Evolutionary conservation across 192 early-diverging fungal species (phyloP).

Genomic region (Entomortierella parvispora): DNA sequence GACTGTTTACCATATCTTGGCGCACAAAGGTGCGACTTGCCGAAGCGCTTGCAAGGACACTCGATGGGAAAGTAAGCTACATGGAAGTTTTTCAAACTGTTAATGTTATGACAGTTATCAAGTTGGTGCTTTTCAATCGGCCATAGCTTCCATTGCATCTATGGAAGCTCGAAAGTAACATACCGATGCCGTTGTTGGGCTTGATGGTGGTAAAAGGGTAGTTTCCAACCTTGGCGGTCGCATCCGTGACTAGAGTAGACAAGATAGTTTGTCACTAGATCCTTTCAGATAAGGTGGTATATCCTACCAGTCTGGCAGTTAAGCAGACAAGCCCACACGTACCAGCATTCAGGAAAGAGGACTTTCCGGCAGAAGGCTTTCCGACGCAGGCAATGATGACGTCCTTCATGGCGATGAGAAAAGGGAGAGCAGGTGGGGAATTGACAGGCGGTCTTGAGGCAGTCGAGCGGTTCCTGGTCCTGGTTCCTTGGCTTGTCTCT

Average conservation of each 20-base stretch:
- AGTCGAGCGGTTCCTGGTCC: no score
- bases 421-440: no score
- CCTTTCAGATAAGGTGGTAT: background rate
- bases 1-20: slow-evolving; percentile 72
- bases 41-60: slow-evolving; percentile 74
- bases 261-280: background rate
- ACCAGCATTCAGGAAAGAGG: slow-evolving; percentile 83
- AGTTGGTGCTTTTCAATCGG: slow-evolving; percentile 12
- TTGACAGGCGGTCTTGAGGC: no score
- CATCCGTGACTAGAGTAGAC: slow-evolving; percentile 71
- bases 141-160: background rate
- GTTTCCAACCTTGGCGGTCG: slow-evolving; percentile 83
- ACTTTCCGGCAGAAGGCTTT: slow-evolving; percentile 85
- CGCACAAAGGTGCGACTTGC: slow-evolving; percentile 64
- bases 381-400: slow-evolving; percentile 76
- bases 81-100: no score
- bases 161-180: background rate
- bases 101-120: no score
- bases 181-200: slow-evolving; percentile 78
- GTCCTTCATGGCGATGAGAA: slow-evolving; percentile 48
- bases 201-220: slow-evolving; percentile 91
- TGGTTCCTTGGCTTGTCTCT: no score
- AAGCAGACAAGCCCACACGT: background rate
- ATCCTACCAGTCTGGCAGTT: background rate
- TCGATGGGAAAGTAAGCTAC: slow-evolving; percentile 72